Evolutionary conservation across 2,329 filamentous ascomycete species (phyloP).

Genomic region (Lasiodiplodia hormozganensis): DNA sequence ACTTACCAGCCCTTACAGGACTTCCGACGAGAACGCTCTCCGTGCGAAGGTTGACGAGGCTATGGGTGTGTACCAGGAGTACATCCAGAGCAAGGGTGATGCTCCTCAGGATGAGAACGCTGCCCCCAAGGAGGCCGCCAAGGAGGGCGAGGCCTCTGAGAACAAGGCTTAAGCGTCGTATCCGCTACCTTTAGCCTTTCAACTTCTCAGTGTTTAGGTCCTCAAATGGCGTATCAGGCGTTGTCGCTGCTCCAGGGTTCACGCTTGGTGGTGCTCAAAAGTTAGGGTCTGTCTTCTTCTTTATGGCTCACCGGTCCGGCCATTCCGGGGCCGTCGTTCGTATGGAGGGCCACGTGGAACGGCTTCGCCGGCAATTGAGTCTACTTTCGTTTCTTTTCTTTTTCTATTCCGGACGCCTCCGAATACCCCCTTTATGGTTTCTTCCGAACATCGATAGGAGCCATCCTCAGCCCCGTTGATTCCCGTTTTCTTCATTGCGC

Average conservation of each 20-base stretch:
- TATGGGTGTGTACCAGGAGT: constrained; percentile 96
- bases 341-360: not conserved
- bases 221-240: constrained; percentile 29
- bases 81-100: constrained; percentile 83
- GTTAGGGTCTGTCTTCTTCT: constrained; percentile 20
- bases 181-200: constrained; percentile 18
- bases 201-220: constrained; percentile 19
- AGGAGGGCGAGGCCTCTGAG: constrained; percentile 53
- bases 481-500: constrained; percentile 15
- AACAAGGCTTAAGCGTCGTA: constrained; percentile 48
- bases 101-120: constrained; percentile 42
- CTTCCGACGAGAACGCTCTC: constrained; percentile 87
- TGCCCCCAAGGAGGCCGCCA: constrained; percentile 50
- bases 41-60: constrained; percentile 97
- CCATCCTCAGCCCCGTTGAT: constrained; percentile 26
- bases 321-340: not conserved
- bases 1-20: constrained; percentile 62
- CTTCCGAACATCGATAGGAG: constrained; percentile 26
- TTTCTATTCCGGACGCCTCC: constrained; percentile 19
- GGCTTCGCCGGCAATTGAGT: constrained; percentile 12
- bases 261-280: constrained; percentile 30
- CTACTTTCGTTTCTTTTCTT: constrained; percentile 13
- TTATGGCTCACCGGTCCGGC: not conserved
- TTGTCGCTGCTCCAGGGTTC: constrained; percentile 18
- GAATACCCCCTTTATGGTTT: constrained; percentile 28